Conservation (phyloP, 1,284 basidiomycete species). For the Wallemia mellicola region DNA sequence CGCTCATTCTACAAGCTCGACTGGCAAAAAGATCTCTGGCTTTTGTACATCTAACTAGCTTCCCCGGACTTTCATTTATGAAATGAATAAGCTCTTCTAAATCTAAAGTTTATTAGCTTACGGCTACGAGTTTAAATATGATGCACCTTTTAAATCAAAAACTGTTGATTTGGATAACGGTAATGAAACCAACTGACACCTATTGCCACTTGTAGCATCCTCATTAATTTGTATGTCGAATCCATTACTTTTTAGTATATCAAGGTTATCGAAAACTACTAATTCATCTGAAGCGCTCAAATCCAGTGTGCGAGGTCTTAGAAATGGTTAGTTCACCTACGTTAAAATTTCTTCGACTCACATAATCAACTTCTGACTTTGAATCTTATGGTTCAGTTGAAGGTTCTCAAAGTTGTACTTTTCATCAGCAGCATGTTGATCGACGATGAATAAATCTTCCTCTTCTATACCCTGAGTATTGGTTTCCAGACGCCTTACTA, state of each 20-base stretch:
- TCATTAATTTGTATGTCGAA: slow-evolving; percentile 41
- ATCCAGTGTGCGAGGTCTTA: slow-evolving; percentile 45
- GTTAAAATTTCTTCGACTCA: slow-evolving; percentile 16
- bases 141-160: slow-evolving; percentile 36
- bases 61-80: slow-evolving; percentile 41
- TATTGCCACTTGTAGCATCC: slow-evolving; percentile 22
- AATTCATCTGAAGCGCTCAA: slow-evolving; percentile 73
- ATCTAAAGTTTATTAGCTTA: slow-evolving; percentile 23
- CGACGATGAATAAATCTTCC: slow-evolving; percentile 82
- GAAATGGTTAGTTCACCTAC: neutral
- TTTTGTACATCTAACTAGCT: slow-evolving; percentile 30
- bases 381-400: slow-evolving; percentile 58
- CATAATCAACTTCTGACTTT: slow-evolving; percentile 56
- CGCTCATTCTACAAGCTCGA: slow-evolving; percentile 77
- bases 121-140: neutral
- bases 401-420: slow-evolving; percentile 94
- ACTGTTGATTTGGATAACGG: slow-evolving; percentile 69
- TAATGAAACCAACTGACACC: slow-evolving; percentile 45
- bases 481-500: slow-evolving; percentile 19
- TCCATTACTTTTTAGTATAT: slow-evolving; percentile 52
- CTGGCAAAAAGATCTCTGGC: slow-evolving; percentile 89
- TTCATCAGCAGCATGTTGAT: slow-evolving; percentile 45
- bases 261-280: slow-evolving; percentile 54
- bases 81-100: slow-evolving; percentile 78
- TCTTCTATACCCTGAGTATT: slow-evolving; percentile 5